Base-by-base conservation (phyloP, 116 monocot genomes). In the Trichopus zeylanicus region DNA sequence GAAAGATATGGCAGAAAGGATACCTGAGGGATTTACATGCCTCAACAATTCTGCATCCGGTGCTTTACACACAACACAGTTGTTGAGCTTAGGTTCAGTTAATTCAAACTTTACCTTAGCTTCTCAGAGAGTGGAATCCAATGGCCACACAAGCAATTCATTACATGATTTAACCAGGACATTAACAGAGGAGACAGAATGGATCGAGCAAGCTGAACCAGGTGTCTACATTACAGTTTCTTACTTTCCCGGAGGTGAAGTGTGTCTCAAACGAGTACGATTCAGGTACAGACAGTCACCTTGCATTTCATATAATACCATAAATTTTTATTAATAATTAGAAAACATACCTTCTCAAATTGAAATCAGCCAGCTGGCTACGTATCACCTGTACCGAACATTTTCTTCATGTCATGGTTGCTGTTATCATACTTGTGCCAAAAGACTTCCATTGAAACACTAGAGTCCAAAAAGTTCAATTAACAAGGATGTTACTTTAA, bases 141-240 rank as follows among this genome's bases (percentile, higher is more conserved):
- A 71, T 66, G 59, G 34, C 33, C 16, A 56, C n/a, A 37, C 59
- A 33, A 30, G 31, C 53, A 39, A 46, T 46, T 7, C 67, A 67
- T 32, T 62, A 26, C 58, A 51, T 59, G 78, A 78, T 73, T 63
- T 60, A 54, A 79, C 26, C 26, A 62, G 37, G 19, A 27, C 29
- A 28, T 59, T 56, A 32, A 29, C 61, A 42, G 83, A 78, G 46
- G 88, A 63, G 32, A 31, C 54, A 57, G 91, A 95, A 63, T 74
- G 66, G 75, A 77, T 90, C 37, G 91, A 95, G 56, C 85, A 86
- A 26, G 78, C 75, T 61, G 94, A 89, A 68, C 80, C 80, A 26
- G 94, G 94, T 4, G 94, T 94, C 7, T 89, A 82, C 49, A 69
- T 89, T 25, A 86, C 94, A 4, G 60, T 89, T 61, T 70, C 78